A percentile compares a stretch with the other conserved stretches of the same genome.
Conservation (phyloP, 345 rosid genomes). For the Heritiera fomes region DNA sequence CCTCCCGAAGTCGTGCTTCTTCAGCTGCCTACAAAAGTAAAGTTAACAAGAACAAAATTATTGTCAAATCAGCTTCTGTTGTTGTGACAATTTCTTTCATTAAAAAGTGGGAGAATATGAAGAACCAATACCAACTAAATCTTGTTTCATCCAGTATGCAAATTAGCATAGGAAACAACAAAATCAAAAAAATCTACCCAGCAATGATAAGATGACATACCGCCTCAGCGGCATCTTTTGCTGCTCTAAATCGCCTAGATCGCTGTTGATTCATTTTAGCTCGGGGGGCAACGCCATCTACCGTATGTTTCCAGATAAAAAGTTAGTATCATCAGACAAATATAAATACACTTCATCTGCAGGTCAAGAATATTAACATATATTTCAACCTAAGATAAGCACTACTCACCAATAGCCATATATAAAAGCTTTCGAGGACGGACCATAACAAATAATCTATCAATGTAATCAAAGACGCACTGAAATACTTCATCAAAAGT, state of each 20-base stretch:
- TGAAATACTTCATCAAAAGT: constrained; percentile 78
- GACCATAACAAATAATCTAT: constrained; percentile 87
- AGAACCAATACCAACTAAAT: not conserved
- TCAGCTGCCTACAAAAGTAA: constrained; percentile 67
- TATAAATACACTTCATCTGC: not conserved
- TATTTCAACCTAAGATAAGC: not conserved
- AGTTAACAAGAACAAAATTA: constrained; percentile 4
- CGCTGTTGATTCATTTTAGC: constrained; percentile 99
- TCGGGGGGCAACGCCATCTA: constrained; percentile 98
- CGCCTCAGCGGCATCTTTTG: constrained; percentile 89
- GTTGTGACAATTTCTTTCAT: not conserved
- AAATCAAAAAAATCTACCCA: not conserved
- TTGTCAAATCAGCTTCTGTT: constrained; percentile 8
- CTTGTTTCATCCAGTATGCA: not conserved
- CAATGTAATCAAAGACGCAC: constrained; percentile 89
- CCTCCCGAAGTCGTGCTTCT: constrained; percentile 74
- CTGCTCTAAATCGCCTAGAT: constrained; percentile 89
- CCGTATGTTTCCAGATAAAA: constrained; percentile 21
- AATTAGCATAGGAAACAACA: not conserved
- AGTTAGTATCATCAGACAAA: constrained; percentile 25
- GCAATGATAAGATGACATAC: constrained; percentile 45
- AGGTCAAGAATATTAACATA: not conserved
- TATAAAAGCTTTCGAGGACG: constrained; percentile 85
- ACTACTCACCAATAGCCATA: constrained; percentile 84
- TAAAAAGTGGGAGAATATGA: constrained; percentile 12